A percentile compares a stretch with the other conserved stretches of the same genome.
These are phyloP conservation scores for Trypanosoma rangeli DNA, from an alignment of 208 protist species.

Conservation along the genomic window DNA sequence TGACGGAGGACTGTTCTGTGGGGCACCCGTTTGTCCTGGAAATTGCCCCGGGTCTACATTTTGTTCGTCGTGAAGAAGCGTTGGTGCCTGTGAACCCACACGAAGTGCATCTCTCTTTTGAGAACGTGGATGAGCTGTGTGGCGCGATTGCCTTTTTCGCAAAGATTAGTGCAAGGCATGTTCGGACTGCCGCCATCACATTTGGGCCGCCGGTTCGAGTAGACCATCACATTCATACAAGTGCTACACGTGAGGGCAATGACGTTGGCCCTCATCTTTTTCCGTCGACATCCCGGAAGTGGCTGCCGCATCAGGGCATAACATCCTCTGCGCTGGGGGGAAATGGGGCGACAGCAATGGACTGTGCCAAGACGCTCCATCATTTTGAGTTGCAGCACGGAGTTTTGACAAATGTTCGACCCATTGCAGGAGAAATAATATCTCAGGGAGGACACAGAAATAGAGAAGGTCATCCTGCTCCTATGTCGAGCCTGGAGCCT, in stretches of 20 bases:
- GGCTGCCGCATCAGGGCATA: slow-evolving; percentile 16
- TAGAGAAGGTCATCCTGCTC: neutral
- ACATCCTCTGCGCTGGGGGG: neutral
- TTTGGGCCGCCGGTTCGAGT: slow-evolving; percentile 8
- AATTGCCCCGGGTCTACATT: slow-evolving; percentile 1
- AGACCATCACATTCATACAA: slow-evolving; percentile 15
- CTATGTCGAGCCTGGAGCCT: neutral
- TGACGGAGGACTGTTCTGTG: slow-evolving; percentile 11
- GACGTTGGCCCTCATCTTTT: slow-evolving; percentile 18
- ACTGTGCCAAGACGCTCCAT: slow-evolving; percentile 9
- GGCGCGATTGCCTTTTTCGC: slow-evolving; percentile 5
- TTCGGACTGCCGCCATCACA: slow-evolving; percentile 4
- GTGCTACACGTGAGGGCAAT: neutral
- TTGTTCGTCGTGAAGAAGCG: neutral
- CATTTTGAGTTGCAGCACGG: slow-evolving; percentile 3
- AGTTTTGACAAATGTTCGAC: neutral
- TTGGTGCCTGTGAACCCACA: neutral
- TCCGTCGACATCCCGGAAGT: slow-evolving; percentile 1
- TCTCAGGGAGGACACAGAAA: neutral
- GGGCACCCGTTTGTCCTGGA: slow-evolving; percentile 18
- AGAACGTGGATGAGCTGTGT: slow-evolving; percentile 11
- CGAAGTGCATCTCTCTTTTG: slow-evolving; percentile 13
- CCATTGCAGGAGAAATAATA: neutral
- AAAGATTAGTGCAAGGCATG: slow-evolving; percentile 11
- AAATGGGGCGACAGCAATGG: neutral